Percentiles rank a stretch among this genome's conserved stretches.
Conservation (phyloP, 768 basidiomycete species). For the Boletus eberwhitei region DNA sequence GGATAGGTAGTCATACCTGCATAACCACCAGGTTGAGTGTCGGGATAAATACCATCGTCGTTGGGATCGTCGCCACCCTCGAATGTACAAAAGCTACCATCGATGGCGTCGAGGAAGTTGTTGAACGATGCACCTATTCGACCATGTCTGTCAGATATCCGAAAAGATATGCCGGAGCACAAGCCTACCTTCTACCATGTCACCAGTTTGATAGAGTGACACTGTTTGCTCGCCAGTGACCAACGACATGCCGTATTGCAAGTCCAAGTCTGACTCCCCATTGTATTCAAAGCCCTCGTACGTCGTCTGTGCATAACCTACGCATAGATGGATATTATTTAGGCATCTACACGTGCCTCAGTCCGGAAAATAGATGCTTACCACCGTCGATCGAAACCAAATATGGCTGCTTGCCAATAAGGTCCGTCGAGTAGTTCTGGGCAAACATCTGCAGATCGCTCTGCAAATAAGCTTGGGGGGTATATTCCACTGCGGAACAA, state of each 20-base stretch:
- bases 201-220: conserved; percentile 35
- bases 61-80: conserved; percentile 34
- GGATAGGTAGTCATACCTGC: conserved; percentile 10
- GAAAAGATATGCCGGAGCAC: neutral
- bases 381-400: conserved; percentile 37
- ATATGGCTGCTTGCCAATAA: conserved; percentile 25
- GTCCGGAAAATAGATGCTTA: conserved; percentile 4
- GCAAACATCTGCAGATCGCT: conserved; percentile 36
- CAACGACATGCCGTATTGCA: conserved; percentile 32
- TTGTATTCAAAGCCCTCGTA: conserved; percentile 16
- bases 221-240: conserved; percentile 29
- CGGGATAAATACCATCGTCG: conserved; percentile 28
- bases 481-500: conserved; percentile 29
- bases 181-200: conserved; percentile 21
- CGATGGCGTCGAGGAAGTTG: conserved; percentile 39
- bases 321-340: neutral
- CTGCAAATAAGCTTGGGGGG: conserved; percentile 30
- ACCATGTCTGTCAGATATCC: neutral
- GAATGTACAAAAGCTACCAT: conserved; percentile 36
- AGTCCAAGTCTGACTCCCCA: conserved; percentile 32
- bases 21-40: conserved; percentile 15
- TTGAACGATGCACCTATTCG: conserved; percentile 33
- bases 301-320: conserved; percentile 28
- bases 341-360: neutral
- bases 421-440: conserved; percentile 13